These are phyloP conservation scores for Oryza rufipogon DNA, from an alignment of 176 grass and related monocot genomes.

Conservation along the genomic window DNA sequence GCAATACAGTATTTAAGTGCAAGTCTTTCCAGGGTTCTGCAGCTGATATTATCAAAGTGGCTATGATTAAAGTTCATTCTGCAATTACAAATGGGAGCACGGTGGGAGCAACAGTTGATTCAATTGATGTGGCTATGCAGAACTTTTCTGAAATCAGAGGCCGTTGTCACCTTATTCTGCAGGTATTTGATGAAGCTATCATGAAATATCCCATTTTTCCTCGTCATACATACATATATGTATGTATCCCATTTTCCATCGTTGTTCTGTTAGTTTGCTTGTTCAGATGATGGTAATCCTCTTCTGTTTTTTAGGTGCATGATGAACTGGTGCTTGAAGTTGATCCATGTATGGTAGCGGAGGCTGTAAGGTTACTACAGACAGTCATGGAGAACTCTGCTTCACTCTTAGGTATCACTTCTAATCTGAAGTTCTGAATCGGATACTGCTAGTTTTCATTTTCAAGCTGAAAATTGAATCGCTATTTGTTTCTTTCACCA, in stretches of 20 bases:
- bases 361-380: slow-evolving; percentile 73
- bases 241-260: not conserved
- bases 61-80: slow-evolving; percentile 92
- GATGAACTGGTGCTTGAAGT: slow-evolving; percentile 94
- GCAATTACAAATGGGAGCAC: slow-evolving; percentile 54
- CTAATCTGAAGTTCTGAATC: slow-evolving; percentile 23
- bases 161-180: slow-evolving; percentile 76
- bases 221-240: too few relatives aligned
- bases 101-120: slow-evolving; percentile 25
- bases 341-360: slow-evolving; percentile 53
- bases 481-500: slow-evolving; percentile 48
- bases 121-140: slow-evolving; percentile 30
- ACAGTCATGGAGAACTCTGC: slow-evolving; percentile 79
- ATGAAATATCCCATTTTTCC: not conserved
- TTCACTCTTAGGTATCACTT: slow-evolving; percentile 71
- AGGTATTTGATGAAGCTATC: slow-evolving; percentile 47
- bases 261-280: not conserved
- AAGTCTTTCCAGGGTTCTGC: slow-evolving; percentile 69
- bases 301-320: slow-evolving; percentile 68
- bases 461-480: slow-evolving; percentile 27
- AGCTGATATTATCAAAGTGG: slow-evolving; percentile 92
- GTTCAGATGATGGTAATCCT: not conserved
- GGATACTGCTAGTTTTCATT: not conserved
- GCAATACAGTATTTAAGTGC: slow-evolving; percentile 13
- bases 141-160: slow-evolving; percentile 69